Evolutionary conservation across 371 early-diverging fungal species (phyloP).

Genomic region (Apophysomyces elegans): DNA sequence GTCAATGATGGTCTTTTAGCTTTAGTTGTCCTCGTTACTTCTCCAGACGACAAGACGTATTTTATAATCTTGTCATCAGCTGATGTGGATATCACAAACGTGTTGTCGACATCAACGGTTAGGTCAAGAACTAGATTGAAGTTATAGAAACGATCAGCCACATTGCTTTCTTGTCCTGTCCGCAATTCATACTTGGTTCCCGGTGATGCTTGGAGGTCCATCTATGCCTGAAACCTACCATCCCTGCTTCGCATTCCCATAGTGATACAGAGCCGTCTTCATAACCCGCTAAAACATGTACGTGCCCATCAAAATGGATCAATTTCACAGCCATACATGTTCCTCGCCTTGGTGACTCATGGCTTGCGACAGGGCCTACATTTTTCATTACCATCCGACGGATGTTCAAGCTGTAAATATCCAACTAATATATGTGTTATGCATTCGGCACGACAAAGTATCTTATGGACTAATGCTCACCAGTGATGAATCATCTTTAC

Average conservation of each 20-base stretch:
- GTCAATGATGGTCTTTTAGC: slow-evolving; percentile 49
- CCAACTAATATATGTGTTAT: slow-evolving; percentile 31
- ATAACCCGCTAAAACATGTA: slow-evolving; percentile 45
- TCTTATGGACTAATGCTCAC: slow-evolving; percentile 17
- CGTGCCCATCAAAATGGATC: slow-evolving; percentile 13
- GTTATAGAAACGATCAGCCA: slow-evolving; percentile 12
- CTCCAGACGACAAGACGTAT: slow-evolving; percentile 30
- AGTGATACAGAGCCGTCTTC: slow-evolving; percentile 47
- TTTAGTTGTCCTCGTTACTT: slow-evolving; percentile 31
- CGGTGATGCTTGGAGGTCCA: slow-evolving; percentile 43
- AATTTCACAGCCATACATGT: slow-evolving; percentile 48
- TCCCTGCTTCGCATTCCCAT: slow-evolving; percentile 35
- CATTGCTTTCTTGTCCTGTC: not conserved
- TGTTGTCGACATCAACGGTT: slow-evolving; percentile 25
- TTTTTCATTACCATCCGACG: slow-evolving; percentile 20
- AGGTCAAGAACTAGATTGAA: slow-evolving; percentile 31
- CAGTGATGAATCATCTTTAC: slow-evolving; percentile 30
- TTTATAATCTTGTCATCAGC: slow-evolving; percentile 51
- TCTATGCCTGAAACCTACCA: not conserved
- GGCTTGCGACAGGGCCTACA: slow-evolving; percentile 25
- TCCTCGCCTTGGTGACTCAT: slow-evolving; percentile 26
- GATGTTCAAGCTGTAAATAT: slow-evolving; percentile 44
- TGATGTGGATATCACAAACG: slow-evolving; percentile 41
- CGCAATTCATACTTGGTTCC: slow-evolving; percentile 39
- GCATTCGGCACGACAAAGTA: not conserved